A percentile compares a stretch with the other conserved stretches of the same genome.
Evolutionary conservation across 129 eudicot genomes (phyloP).

Genomic region (Tagetes erecta): DNA sequence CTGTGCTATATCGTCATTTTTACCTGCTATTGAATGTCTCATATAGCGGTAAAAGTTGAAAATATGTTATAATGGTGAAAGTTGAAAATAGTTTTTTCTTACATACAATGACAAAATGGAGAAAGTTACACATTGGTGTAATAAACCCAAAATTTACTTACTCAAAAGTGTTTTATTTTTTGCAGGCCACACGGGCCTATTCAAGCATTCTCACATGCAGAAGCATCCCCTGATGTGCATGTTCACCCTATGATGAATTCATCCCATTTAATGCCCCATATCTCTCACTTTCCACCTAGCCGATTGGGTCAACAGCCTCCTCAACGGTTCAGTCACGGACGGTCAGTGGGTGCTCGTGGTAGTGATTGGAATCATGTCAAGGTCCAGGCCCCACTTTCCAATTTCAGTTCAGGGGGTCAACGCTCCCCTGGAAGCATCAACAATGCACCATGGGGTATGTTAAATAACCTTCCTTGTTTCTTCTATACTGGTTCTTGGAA

Average conservation of each 20-base stretch:
- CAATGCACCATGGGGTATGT: slow-evolving; percentile 68
- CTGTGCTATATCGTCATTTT: not conserved
- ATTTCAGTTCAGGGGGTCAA: slow-evolving; percentile 61
- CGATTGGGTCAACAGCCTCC: slow-evolving; percentile 77
- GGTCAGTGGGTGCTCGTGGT: slow-evolving; percentile 54
- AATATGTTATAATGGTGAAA: not conserved
- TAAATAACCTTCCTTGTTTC: slow-evolving; percentile 4
- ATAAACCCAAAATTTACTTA: not conserved
- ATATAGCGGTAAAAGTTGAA: not conserved
- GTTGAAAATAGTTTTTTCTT: not conserved
- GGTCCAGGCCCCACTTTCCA: slow-evolving; percentile 51
- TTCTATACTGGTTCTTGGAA: not conserved
- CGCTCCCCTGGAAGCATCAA: slow-evolving; percentile 62
- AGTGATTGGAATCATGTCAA: slow-evolving; percentile 66
- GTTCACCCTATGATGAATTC: slow-evolving; percentile 53
- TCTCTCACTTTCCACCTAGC: slow-evolving; percentile 68
- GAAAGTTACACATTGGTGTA: not conserved
- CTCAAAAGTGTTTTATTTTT: not conserved
- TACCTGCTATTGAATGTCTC: not conserved
- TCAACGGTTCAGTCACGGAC: slow-evolving; percentile 62
- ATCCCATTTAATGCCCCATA: slow-evolving; percentile 55
- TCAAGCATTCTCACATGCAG: slow-evolving; percentile 67
- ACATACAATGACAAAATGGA: slow-evolving; percentile 1
- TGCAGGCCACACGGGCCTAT: slow-evolving; percentile 60
- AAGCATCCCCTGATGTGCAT: slow-evolving; percentile 44